These are phyloP conservation scores for Magnaporthiopsis rhizophila DNA, from an alignment of 2,329 filamentous ascomycete genomes.

Conservation along the genomic window DNA sequence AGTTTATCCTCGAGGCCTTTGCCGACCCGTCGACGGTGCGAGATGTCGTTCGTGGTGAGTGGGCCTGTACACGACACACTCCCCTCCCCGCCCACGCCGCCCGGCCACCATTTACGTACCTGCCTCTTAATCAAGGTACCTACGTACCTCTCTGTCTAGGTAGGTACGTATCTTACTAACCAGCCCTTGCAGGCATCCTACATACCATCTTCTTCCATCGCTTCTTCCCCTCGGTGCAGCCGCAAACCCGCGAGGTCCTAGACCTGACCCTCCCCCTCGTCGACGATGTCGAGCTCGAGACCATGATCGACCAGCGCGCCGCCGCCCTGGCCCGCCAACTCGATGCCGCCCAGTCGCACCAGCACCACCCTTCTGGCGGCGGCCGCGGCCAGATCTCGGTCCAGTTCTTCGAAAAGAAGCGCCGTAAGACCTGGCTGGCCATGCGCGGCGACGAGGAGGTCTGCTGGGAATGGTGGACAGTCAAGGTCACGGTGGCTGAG, in stretches of 20 bases:
- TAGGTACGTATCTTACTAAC: not conserved
- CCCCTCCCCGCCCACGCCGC: too few species aligned
- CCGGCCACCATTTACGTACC: too few species aligned
- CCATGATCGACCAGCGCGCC: conserved; percentile 83
- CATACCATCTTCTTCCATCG: conserved; percentile 99
- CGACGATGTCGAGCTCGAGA: conserved; percentile 83
- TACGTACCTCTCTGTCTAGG: too few species aligned
- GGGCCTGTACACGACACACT: too few species aligned
- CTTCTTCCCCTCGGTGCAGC: conserved; percentile 82
- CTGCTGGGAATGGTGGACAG: conserved; percentile 93
- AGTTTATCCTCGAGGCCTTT: conserved; percentile 91
- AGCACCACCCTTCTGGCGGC: conserved; percentile 31
- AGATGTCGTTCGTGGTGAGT: conserved; percentile 82
- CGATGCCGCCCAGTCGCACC: conserved; percentile 31
- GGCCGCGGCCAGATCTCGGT: conserved; percentile 74
- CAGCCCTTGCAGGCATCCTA: conserved; percentile 58
- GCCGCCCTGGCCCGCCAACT: conserved; percentile 73
- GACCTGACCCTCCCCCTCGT: conserved; percentile 86
- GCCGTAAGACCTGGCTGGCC: conserved; percentile 66
- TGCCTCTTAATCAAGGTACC: too few species aligned
- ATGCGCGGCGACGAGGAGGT: conserved; percentile 83
- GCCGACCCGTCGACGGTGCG: conserved; percentile 83
- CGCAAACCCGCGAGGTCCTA: conserved; percentile 78
- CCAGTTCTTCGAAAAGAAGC: conserved; percentile 90
- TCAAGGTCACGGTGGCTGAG: conserved; percentile 88